Base-by-base conservation (phyloP, 176 grass and related monocot species). In the Lolium perenne region DNA sequence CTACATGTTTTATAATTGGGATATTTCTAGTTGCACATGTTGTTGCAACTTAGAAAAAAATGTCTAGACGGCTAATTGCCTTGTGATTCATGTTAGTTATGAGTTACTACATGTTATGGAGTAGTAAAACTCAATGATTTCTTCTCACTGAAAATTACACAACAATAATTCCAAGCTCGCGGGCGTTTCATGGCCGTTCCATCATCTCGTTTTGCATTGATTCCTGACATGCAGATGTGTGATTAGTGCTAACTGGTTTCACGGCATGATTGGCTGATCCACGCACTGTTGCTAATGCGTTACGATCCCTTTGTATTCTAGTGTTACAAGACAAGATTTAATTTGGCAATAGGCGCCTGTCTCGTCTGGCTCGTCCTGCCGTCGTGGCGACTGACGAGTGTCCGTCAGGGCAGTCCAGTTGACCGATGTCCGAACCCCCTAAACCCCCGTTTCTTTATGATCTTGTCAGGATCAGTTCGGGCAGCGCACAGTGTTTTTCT, bases 311-410 rank as follows among this genome's bases (percentile, higher is more conserved):
- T 53, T 6, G 5, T 13, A 78, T 82, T 78, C 65, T 73, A 38
- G 0, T 14, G 46, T 1, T 10, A 26, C 6, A 63, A 47, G 78
- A 61, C 53, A 15, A 60, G 25, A 40, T 25, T 61, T 72, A 22
- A 1, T 63, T 38, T 80, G 84, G 75, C 49, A 38, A 7, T 46
- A 46, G 80, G 80, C 67, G 73, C 76, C 74, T 83, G 74, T 84
- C 87, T 79, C 38, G 25, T 63, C 46, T 74, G 38, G 38, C 16
- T 4, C 3, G 4, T 21, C 32, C 5, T 60, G 22, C 67, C 67
- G 58, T 80, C 51, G 16, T 50, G 80, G 74, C 89, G 82, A 90
- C 63, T 73, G 80, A 84, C 89, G 81, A 90, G 77, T 85, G 85
- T 74, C 32, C 2, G 32, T 2, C 71, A 77, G 60, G 77, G 55